A percentile compares a stretch with the other conserved stretches of the same genome.
Evolutionary conservation across 495 filamentous ascomycete genomes (phyloP).

Genomic region (Viridothelium virens): DNA sequence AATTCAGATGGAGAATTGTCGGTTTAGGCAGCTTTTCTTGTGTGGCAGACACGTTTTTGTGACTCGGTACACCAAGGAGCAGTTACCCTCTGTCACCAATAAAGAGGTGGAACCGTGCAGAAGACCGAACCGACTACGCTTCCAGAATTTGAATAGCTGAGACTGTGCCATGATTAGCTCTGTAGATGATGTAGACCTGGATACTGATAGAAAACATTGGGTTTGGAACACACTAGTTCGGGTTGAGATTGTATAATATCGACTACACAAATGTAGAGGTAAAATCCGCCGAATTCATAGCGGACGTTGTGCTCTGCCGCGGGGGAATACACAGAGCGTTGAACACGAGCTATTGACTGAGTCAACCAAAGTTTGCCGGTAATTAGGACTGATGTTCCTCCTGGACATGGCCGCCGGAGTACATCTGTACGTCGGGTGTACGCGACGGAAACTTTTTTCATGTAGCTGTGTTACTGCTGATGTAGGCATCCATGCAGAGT

Average conservation of each 20-base stretch:
- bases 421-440: not conserved
- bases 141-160: no score
- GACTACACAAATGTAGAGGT: no score
- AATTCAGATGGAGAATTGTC: not conserved
- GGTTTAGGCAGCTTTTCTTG: not conserved
- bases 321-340: no score
- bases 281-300: no score
- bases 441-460: not conserved
- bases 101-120: not conserved
- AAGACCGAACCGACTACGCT: not conserved
- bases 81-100: not conserved
- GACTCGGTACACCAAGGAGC: not conserved
- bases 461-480: not conserved
- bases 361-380: not conserved
- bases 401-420: not conserved
- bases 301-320: no score
- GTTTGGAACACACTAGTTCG: not conserved
- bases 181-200: not conserved
- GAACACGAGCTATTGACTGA: no score
- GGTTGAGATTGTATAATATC: not conserved
- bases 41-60: not conserved
- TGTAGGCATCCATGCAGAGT: not conserved
- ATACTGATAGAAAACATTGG: not conserved
- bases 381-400: not conserved
- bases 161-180: no score